phyloP scores from a whole-genome alignment of 164 flowering plant species.

The Vitis labrusca region DNA sequence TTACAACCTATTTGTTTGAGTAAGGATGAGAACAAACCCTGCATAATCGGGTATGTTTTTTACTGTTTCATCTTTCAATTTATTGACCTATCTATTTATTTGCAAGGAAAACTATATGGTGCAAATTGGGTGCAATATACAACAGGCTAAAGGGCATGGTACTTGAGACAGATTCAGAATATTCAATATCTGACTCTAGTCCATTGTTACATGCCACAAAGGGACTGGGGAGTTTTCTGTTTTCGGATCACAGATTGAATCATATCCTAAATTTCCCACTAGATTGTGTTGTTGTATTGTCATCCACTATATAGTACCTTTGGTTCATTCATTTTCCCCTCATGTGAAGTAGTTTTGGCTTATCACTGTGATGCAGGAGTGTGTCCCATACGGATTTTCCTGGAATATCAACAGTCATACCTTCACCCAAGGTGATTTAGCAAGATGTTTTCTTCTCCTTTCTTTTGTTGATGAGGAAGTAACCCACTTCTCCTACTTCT shows the following conservation, averaged over 20 bases:
- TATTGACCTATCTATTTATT: not conserved
- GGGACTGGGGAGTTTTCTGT: not conserved
- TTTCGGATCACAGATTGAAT: not conserved
- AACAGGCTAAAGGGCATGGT: too few relatives aligned
- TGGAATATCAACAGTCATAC: conserved; percentile 50
- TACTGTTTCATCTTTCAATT: not conserved
- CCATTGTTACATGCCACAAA: not conserved
- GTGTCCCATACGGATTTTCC: conserved; percentile 33
- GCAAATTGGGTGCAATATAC: not conserved
- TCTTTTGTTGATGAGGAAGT: not conserved
- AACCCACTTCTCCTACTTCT: not conserved
- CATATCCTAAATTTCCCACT: not conserved
- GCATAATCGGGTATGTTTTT: conserved; percentile 61
- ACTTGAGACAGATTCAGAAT: not conserved
- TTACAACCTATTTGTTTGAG: conserved; percentile 54
- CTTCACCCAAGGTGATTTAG: conserved; percentile 59
- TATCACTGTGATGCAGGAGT: conserved; percentile 44
- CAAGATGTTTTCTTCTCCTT: not conserved
- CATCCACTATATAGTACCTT: not conserved
- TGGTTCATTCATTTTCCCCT: not conserved
- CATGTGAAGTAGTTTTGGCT: not conserved
- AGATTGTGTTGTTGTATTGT: not conserved
- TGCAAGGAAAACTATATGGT: conserved; percentile 1
- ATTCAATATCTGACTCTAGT: not conserved
- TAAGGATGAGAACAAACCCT: conserved; percentile 59